Evolutionary conservation across 208 protist genomes (phyloP), one percentile per base, ranked within the genome.

Genomic region (Trypanosoma congolense): DNA sequence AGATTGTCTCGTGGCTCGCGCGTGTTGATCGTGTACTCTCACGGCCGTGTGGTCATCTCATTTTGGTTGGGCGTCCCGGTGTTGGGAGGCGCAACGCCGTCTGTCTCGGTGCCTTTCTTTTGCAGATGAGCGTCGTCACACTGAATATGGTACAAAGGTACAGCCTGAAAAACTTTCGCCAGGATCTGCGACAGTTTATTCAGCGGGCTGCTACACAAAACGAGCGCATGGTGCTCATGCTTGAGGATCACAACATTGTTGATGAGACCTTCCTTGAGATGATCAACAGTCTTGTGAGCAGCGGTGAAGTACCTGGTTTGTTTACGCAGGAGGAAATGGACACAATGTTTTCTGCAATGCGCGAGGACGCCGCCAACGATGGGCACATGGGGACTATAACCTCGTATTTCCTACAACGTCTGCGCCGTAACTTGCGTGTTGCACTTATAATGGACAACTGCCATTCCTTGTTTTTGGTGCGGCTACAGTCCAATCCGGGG

Each of bases 281-380:
- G 58, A 80, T 99, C 55, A 98, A 98, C 72, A 87, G 90, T 40
- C 68, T 96, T 29, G 72, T 97, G 30, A 92, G 87, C 62, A 88
- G 83, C 61, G 92, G 92, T 36, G 90, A 97, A 58, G 81, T 98
- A 18, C 90, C 97, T 4, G 93, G 93, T 18, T 75, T 99, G 10
- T 99, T 99, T 73, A 77, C 91, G 16, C 83, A 88, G 16, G 97
- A 99, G 67, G 97, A 98, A 77, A 65, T 97, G 58, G 97, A 99
- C 51, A 69, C 75, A 24, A 97, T 99, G 63, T 82, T 96, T 31
- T 57, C 76, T 18, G 70, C 82, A 4, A 71, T 98, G 24, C 80
- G 92, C 58, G 92, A 97, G 49, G 87, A 97, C 35, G 80, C 86
- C 25, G 50, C 75, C 19, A 85, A 69, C 54, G 81, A 92, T 19